Conservation (phyloP, 1,139 yeast species). For the Candida sp. region DNA sequence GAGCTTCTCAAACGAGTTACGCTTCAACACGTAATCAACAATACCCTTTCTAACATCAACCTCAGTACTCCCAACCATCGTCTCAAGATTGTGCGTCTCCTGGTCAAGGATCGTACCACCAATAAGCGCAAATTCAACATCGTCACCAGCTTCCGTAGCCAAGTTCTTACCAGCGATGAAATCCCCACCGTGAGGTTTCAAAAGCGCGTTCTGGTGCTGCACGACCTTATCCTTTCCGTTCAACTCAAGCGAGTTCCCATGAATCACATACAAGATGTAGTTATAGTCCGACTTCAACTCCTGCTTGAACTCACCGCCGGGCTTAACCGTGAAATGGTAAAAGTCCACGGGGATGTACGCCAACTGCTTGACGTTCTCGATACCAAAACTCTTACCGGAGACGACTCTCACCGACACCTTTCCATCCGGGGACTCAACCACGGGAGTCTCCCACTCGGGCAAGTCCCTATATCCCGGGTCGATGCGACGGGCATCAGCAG, state of each 20-base stretch:
- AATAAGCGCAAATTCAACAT: constrained; percentile 62
- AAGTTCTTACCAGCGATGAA: constrained; percentile 54
- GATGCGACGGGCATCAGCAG: constrained; percentile 65
- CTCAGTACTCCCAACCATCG: constrained; percentile 78
- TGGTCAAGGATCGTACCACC: constrained; percentile 85
- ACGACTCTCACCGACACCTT: constrained; percentile 74
- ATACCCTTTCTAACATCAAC: constrained; percentile 71
- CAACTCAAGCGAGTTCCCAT: constrained; percentile 58
- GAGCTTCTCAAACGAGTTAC: constrained; percentile 78
- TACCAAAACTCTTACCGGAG: constrained; percentile 79
- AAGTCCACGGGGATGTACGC: constrained; percentile 88
- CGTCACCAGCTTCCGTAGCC: constrained; percentile 24
- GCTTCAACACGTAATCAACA: constrained; percentile 66
- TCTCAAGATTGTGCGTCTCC: constrained; percentile 85
- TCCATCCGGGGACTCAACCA: constrained; percentile 63
- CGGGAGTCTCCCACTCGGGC: constrained; percentile 72
- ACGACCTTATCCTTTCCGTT: constrained; percentile 44
- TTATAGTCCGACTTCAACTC: constrained; percentile 68
- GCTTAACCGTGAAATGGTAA: constrained; percentile 67
- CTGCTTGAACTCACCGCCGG: constrained; percentile 73
- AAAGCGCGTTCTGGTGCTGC: constrained; percentile 61
- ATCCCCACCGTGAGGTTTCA: constrained; percentile 72
- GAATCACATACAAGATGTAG: constrained; percentile 71
- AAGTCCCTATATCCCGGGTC: constrained; percentile 86
- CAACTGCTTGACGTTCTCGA: constrained; percentile 73